Evolutionary conservation across 768 basidiomycete genomes (phyloP).

Genomic region (Rhodosporidiobolus odoratus): DNA sequence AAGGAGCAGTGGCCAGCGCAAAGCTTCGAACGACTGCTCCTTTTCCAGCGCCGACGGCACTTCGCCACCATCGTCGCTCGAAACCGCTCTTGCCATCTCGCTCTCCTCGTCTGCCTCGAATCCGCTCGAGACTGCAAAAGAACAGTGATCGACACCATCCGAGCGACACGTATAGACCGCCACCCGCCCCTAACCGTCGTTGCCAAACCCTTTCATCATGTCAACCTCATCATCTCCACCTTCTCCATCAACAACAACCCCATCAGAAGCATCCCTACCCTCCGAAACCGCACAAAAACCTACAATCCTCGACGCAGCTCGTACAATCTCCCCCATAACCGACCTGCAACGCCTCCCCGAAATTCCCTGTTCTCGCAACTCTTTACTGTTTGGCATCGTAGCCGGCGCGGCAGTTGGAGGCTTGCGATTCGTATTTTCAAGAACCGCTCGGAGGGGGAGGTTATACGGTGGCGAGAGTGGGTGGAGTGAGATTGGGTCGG

Average conservation of each 20-base stretch:
- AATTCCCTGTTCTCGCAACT: constrained; percentile 34
- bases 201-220: too few relatives aligned
- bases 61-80: too few relatives aligned
- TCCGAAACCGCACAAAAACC: background rate
- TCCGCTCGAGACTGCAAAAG: too few relatives aligned
- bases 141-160: too few relatives aligned
- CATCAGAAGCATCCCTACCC: too few relatives aligned
- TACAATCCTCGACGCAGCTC: constrained; percentile 25
- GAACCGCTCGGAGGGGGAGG: constrained; percentile 7
- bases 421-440: constrained; percentile 31
- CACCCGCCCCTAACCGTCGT: too few relatives aligned
- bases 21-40: too few relatives aligned
- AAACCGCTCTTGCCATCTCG: too few relatives aligned
- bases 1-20: too few relatives aligned
- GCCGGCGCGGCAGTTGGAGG: constrained; percentile 31
- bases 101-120: too few relatives aligned
- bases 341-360: constrained; percentile 34
- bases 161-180: too few relatives aligned
- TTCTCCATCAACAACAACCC: background rate
- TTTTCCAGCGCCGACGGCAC: too few relatives aligned
- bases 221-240: background rate
- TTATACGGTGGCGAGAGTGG: constrained; percentile 3
- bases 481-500: constrained; percentile 9
- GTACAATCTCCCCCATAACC: constrained; percentile 31
- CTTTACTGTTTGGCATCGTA: constrained; percentile 37